These are phyloP conservation scores for Aspergillus nidulans DNA, from an alignment of 495 filamentous ascomycete species.

Conservation along the genomic window DNA sequence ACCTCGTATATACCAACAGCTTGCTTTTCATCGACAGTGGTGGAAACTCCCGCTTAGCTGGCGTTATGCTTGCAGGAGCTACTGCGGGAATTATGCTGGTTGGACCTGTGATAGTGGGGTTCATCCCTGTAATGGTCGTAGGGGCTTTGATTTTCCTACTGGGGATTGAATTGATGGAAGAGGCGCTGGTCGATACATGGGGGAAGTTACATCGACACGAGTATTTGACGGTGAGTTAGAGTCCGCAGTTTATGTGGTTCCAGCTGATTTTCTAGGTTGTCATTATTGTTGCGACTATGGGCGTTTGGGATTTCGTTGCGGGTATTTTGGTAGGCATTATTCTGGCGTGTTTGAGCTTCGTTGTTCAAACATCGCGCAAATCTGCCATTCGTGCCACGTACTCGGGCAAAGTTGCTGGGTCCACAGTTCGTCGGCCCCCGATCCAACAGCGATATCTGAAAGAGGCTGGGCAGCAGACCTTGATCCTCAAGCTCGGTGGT, in stretches of 20 bases:
- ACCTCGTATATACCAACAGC: constrained; percentile 94
- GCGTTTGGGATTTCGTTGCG: constrained; percentile 89
- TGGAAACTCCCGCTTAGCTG: constrained; percentile 79
- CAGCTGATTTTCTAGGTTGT: constrained; percentile 54
- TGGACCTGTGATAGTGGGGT: constrained; percentile 84
- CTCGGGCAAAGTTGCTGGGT: constrained; percentile 79
- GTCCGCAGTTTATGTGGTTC: background rate
- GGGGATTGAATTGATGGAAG: constrained; percentile 82
- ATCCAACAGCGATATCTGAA: constrained; percentile 82
- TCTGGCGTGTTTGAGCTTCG: constrained; percentile 82
- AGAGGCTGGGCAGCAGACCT: constrained; percentile 79
- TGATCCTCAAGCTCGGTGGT: constrained; percentile 83
- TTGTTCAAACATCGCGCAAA: constrained; percentile 84
- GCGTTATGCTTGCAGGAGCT: constrained; percentile 74
- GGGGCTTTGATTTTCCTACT: constrained; percentile 90
- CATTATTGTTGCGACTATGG: constrained; percentile 94
- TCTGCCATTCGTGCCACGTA: constrained; percentile 84
- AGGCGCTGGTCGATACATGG: constrained; percentile 84
- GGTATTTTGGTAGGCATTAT: constrained; percentile 91
- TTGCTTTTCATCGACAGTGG: constrained; percentile 91
- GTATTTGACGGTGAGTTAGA: constrained; percentile 68
- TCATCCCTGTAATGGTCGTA: constrained; percentile 94
- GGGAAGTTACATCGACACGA: constrained; percentile 80
- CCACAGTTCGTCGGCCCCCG: constrained; percentile 85
- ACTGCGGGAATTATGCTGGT: constrained; percentile 78